Conservation (phyloP, 2,329 filamentous ascomycete species). For the Penicillium sp. region DNA sequence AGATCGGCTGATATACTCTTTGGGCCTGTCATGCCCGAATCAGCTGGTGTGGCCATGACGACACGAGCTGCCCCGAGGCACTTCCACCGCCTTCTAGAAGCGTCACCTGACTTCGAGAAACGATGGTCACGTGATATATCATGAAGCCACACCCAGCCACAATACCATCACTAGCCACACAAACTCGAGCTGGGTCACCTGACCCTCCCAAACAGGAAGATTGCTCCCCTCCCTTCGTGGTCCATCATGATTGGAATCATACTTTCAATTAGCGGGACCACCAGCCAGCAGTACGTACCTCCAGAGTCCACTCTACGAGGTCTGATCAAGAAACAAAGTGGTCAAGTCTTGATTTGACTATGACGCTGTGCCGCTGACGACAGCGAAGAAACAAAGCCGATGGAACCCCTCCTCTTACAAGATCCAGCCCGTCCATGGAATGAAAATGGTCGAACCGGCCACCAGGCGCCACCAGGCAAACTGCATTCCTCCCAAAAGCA, state of each 20-base stretch:
- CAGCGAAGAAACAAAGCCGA: constrained; percentile 2
- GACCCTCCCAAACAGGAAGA: not conserved
- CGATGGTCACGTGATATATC: not conserved
- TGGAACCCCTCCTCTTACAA: not conserved
- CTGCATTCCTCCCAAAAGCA: no score
- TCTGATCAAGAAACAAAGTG: not conserved
- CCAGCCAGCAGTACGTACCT: not conserved
- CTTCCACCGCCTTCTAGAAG: constrained; percentile 45
- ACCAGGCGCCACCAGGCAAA: no score
- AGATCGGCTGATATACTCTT: constrained; percentile 21
- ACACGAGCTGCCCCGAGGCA: constrained; percentile 17
- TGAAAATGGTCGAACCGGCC: no score
- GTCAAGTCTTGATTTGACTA: constrained; percentile 9
- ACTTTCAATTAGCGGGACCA: not conserved
- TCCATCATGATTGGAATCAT: not conserved
- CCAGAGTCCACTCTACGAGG: not conserved
- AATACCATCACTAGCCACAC: not conserved
- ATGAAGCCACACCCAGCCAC: no score
- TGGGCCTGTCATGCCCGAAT: constrained; percentile 17
- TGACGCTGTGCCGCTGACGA: constrained; percentile 18
- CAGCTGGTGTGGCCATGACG: constrained; percentile 31
- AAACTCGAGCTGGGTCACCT: not conserved
- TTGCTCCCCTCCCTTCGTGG: not conserved
- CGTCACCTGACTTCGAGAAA: constrained; percentile 1
- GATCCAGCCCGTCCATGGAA: not conserved